These are phyloP conservation scores for Umbellularia californica DNA, from an alignment of 164 flowering plant species.

Conservation along the genomic window DNA sequence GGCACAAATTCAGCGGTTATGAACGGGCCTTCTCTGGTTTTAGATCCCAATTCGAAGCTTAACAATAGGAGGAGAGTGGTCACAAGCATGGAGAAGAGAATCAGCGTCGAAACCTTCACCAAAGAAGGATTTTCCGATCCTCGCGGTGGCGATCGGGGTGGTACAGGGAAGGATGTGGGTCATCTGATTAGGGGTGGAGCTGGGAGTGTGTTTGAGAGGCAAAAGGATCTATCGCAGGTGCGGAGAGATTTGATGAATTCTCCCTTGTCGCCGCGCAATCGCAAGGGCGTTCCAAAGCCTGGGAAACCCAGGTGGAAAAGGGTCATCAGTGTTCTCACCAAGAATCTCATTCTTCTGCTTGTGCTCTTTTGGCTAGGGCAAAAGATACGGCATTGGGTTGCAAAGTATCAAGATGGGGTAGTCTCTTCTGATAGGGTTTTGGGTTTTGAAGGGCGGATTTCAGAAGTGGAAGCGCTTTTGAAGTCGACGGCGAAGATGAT, in stretches of 20 bases:
- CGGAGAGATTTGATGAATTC: slow-evolving; percentile 25
- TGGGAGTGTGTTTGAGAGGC: slow-evolving; percentile 33
- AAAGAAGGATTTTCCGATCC: slow-evolving; percentile 16
- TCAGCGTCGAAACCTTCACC: slow-evolving; percentile 13
- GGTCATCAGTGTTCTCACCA: slow-evolving; percentile 42
- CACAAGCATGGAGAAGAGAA: slow-evolving; percentile 19
- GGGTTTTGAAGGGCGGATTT: slow-evolving; percentile 55
- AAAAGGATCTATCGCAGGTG: slow-evolving; percentile 20
- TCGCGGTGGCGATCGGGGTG: background rate
- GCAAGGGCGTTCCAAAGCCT: slow-evolving; percentile 22
- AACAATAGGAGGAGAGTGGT: slow-evolving; percentile 8
- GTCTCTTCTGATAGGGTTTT: slow-evolving; percentile 16
- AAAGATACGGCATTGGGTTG: slow-evolving; percentile 32
- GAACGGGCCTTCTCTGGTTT: slow-evolving; percentile 29
- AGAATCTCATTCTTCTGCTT: slow-evolving; percentile 50
- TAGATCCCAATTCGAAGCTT: slow-evolving; percentile 9
- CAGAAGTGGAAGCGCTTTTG: slow-evolving; percentile 49
- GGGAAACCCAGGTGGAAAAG: slow-evolving; percentile 57
- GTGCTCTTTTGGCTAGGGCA: slow-evolving; percentile 44
- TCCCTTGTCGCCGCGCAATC: slow-evolving; percentile 32
- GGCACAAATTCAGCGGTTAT: slow-evolving; percentile 52
- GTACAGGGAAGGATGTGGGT: slow-evolving; percentile 39
- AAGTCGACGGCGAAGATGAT: slow-evolving; percentile 54
- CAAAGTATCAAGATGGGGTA: slow-evolving; percentile 15
- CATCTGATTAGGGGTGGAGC: slow-evolving; percentile 39